A percentile compares a stretch with the other conserved stretches of the same genome.
These are phyloP conservation scores for Ehretia macrophylla DNA, from an alignment of 257 asterid species.

Conservation along the genomic window DNA sequence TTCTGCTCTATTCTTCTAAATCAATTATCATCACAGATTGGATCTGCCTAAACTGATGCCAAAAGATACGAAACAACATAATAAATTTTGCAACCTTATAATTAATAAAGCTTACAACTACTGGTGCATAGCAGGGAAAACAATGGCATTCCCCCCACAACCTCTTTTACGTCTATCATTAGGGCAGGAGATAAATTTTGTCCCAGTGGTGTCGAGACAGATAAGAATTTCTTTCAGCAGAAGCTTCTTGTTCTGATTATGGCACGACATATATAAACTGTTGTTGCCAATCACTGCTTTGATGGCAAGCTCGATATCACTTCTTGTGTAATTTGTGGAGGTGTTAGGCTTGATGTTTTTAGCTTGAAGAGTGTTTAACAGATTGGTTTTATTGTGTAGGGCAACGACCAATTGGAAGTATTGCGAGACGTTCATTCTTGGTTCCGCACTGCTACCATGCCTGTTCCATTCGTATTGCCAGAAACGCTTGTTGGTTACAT, in stretches of 20 bases:
- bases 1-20: too few relatives aligned
- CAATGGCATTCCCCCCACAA: conserved; percentile 3
- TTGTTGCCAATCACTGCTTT: neutral
- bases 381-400: neutral
- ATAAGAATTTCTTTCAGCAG: conserved; percentile 10
- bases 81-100: too few relatives aligned
- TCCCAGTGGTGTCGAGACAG: conserved; percentile 1
- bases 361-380: neutral
- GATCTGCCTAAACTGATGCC: too few relatives aligned
- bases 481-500: conserved; percentile 4
- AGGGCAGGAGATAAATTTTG: conserved; percentile 3
- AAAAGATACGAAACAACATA: too few relatives aligned
- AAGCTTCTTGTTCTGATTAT: neutral
- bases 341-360: conserved; percentile 3
- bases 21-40: too few relatives aligned
- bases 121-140: neutral
- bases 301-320: conserved; percentile 1
- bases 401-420: conserved; percentile 6
- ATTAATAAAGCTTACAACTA: too few relatives aligned
- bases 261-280: conserved; percentile 9
- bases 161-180: neutral
- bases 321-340: neutral
- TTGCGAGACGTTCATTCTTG: conserved; percentile 4
- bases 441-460: conserved; percentile 12
- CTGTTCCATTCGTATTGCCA: conserved; percentile 16